phyloP scores from a whole-genome alignment of 2,329 filamentous ascomycete genomes.

The Neonectria magnoliae region DNA sequence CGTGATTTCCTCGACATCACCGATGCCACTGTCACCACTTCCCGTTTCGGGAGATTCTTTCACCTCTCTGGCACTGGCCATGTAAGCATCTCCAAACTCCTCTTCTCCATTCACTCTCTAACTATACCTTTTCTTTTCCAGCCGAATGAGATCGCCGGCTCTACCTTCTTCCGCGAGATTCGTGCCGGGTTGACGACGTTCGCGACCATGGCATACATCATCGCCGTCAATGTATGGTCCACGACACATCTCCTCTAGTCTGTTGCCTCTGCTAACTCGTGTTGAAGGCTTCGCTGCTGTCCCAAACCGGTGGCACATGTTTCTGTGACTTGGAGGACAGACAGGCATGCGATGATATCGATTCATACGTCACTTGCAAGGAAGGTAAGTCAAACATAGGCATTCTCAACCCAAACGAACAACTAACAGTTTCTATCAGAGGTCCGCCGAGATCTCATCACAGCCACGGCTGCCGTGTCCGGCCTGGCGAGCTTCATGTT shows the following conservation, averaged over 20 bases:
- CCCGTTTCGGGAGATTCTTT: conserved; percentile 69
- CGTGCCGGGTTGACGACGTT: conserved; percentile 84
- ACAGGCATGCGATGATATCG: conserved; percentile 60
- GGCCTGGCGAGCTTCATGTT: conserved; percentile 81
- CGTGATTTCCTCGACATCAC: conserved; percentile 50
- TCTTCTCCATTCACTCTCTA: background rate
- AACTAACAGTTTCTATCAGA: conserved; percentile 45
- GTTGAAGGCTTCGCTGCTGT: conserved; percentile 73
- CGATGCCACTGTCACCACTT: conserved; percentile 51
- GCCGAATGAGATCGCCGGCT: conserved; percentile 73
- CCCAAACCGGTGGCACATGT: conserved; percentile 81
- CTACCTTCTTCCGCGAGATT: conserved; percentile 80
- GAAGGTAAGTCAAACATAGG: conserved; percentile 50
- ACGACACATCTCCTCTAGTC: background rate
- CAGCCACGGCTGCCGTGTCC: conserved; percentile 82
- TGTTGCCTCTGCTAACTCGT: conserved; percentile 11
- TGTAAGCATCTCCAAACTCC: conserved; percentile 56
- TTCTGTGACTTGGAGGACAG: conserved; percentile 63
- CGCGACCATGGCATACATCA: conserved; percentile 87
- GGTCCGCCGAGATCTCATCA: conserved; percentile 81
- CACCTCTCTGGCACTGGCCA: conserved; percentile 74
- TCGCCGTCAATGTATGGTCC: conserved; percentile 71
- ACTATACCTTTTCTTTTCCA: conserved; percentile 44
- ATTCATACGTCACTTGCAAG: conserved; percentile 57
- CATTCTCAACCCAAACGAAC: too few relatives aligned